Evolutionary conservation across 177 flowering plant genomes (phyloP).

Genomic region (Vitis hybrid): DNA sequence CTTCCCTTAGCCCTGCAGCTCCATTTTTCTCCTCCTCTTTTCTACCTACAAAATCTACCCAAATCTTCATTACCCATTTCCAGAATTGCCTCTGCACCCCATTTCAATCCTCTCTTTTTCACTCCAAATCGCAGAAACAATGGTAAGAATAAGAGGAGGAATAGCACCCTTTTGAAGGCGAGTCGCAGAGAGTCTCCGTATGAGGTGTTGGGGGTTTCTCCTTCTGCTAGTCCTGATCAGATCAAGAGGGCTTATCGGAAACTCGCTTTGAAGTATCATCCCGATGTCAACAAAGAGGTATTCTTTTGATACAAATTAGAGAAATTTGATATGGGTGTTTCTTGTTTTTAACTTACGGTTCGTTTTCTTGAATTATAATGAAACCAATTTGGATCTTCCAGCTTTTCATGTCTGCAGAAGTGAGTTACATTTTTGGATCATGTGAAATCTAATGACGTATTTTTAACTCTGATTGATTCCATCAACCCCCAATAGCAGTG

Average conservation of each 20-base stretch:
- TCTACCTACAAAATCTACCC: conserved; percentile 10
- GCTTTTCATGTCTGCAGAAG: no score
- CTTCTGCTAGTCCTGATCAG: conserved; percentile 63
- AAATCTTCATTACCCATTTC: conserved; percentile 31
- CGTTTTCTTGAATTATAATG: not conserved
- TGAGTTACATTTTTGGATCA: no score
- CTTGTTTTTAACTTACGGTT: not conserved
- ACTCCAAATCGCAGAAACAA: not conserved
- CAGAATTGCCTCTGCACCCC: conserved; percentile 24
- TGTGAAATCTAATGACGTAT: no score
- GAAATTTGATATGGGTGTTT: not conserved
- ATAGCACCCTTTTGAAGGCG: conserved; percentile 33
- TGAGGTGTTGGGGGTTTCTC: conserved; percentile 81
- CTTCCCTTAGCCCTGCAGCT: conserved; percentile 19
- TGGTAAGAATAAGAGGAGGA: conserved; percentile 18
- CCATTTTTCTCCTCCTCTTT: conserved; percentile 4
- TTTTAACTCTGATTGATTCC: no score
- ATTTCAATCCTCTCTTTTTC: conserved; percentile 3
- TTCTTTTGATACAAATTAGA: not conserved
- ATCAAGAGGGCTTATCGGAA: conserved; percentile 93
- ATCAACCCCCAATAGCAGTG: no score
- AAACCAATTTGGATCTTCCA: not conserved
- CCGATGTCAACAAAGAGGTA: conserved; percentile 96
- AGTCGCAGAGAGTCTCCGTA: conserved; percentile 74
- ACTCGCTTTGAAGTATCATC: conserved; percentile 91